Evolutionary conservation across 768 basidiomycete species (phyloP).

Genomic region (Lyophyllum semitale): DNA sequence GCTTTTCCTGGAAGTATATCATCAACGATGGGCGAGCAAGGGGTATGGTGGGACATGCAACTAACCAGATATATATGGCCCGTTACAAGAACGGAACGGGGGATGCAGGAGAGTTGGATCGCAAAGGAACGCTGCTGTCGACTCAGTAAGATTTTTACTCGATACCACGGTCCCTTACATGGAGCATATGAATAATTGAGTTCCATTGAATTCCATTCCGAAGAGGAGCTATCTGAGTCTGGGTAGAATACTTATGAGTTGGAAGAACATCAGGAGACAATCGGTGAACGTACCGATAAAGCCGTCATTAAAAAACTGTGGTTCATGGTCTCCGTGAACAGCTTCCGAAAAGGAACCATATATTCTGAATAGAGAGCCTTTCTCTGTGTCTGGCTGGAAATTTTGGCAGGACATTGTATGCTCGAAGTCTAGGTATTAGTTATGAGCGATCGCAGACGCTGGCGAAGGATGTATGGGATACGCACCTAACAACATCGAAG

Average conservation of each 20-base stretch:
- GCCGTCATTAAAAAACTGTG: not conserved
- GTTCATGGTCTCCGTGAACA: not conserved
- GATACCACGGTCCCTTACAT: constrained; percentile 2
- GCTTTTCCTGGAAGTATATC: not conserved
- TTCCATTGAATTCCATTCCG: constrained; percentile 3
- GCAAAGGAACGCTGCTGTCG: not conserved
- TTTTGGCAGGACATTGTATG: constrained; percentile 11
- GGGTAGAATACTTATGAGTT: not conserved
- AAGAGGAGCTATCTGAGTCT: not conserved
- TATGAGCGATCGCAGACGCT: not conserved
- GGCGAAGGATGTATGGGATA: not conserved
- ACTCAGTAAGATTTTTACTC: not conserved
- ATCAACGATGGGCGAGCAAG: not conserved
- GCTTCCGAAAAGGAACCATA: constrained; percentile 2
- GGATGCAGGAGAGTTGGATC: not conserved
- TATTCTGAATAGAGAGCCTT: constrained; percentile 3
- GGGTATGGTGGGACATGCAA: not conserved
- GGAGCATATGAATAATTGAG: constrained; percentile 1
- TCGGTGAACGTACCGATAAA: not conserved
- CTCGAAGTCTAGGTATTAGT: constrained; percentile 6
- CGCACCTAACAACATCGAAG: constrained; percentile 7
- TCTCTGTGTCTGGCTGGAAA: constrained; percentile 3
- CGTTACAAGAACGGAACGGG: not conserved
- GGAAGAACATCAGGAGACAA: not conserved
- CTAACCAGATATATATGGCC: constrained; percentile 6